A percentile compares a stretch with the other conserved stretches of the same genome.
phyloP scores from a whole-genome alignment of 208 protist species.

The Vickermania spadyakhi region DNA sequence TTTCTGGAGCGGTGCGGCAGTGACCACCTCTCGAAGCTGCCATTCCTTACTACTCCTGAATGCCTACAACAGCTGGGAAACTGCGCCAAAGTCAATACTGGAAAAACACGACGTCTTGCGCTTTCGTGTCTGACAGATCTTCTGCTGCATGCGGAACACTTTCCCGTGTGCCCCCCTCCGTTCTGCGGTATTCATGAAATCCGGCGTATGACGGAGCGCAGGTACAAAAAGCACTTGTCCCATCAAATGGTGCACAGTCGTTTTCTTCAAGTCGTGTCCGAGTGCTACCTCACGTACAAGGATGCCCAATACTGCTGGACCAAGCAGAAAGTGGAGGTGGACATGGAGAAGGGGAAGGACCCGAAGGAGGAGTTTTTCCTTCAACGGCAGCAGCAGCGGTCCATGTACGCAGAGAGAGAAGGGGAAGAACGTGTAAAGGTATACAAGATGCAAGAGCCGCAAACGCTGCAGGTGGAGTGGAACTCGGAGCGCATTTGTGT shows the following conservation, averaged over 20 bases:
- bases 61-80: conserved; percentile 39
- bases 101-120: conserved; percentile 61
- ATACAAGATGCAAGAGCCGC: conserved; percentile 39
- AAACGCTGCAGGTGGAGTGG: conserved; percentile 63
- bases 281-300: conserved; percentile 57
- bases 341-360: conserved; percentile 7
- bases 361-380: conserved; percentile 36
- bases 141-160: conserved; percentile 34
- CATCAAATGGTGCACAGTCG: conserved; percentile 36
- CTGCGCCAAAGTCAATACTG: conserved; percentile 39
- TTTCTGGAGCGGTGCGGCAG: conserved; percentile 17
- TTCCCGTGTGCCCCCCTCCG: conserved; percentile 18
- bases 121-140: conserved; percentile 67
- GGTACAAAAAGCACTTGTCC: conserved; percentile 29
- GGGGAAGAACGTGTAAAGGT: conserved; percentile 44
- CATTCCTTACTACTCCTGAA: conserved; percentile 17
- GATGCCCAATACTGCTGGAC: conserved; percentile 54
- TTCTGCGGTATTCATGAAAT: conserved; percentile 37
- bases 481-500: conserved; percentile 59
- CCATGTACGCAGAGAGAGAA: conserved; percentile 45
- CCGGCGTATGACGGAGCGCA: conserved; percentile 63
- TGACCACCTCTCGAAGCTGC: conserved; percentile 6
- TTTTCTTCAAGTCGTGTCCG: conserved; percentile 66
- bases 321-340: not conserved
- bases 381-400: conserved; percentile 52